phyloP scores from a whole-genome alignment of 2,329 filamentous ascomycete genomes.

The Shiraia bambusicola region DNA sequence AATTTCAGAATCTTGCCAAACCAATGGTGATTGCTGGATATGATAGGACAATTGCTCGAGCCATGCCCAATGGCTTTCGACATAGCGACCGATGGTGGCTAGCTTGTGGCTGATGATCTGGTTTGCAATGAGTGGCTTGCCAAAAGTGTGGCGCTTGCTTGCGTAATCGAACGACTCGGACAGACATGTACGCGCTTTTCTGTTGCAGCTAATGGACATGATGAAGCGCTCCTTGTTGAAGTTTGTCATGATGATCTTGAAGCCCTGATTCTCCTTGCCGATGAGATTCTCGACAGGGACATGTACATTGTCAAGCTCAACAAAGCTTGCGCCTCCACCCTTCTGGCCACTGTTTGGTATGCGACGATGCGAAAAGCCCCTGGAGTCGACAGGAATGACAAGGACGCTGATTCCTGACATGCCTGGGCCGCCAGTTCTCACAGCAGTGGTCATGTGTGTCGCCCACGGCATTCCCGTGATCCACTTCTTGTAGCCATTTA shows the following conservation, averaged over 20 bases:
- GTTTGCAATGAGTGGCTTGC: conserved; percentile 58
- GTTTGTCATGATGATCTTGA: conserved; percentile 60
- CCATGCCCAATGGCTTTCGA: conserved; percentile 64
- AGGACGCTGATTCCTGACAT: conserved; percentile 58
- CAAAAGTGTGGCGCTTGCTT: conserved; percentile 58
- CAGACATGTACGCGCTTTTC: conserved; percentile 59
- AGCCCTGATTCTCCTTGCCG: conserved; percentile 58
- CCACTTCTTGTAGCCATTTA: conserved; percentile 70
- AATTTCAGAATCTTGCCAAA: conserved; percentile 43
- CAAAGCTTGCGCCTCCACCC: conserved; percentile 73
- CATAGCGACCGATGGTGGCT: conserved; percentile 58
- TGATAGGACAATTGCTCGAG: conserved; percentile 63
- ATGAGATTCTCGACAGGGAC: conserved; percentile 58
- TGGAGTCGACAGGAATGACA: conserved; percentile 55
- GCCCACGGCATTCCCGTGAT: conserved; percentile 65
- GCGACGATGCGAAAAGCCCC: conserved; percentile 55
- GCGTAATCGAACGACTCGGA: conserved; percentile 57
- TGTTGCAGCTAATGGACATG: conserved; percentile 58
- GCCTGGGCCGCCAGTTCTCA: conserved; percentile 59
- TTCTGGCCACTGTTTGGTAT: conserved; percentile 69
- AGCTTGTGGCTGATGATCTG: conserved; percentile 63
- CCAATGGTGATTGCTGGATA: conserved; percentile 48
- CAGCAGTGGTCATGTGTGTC: conserved; percentile 63
- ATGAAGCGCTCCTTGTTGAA: conserved; percentile 58
- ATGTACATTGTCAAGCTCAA: conserved; percentile 77